Evolutionary conservation across 208 protist genomes (phyloP).

Genomic region (Lotmaria passim): DNA sequence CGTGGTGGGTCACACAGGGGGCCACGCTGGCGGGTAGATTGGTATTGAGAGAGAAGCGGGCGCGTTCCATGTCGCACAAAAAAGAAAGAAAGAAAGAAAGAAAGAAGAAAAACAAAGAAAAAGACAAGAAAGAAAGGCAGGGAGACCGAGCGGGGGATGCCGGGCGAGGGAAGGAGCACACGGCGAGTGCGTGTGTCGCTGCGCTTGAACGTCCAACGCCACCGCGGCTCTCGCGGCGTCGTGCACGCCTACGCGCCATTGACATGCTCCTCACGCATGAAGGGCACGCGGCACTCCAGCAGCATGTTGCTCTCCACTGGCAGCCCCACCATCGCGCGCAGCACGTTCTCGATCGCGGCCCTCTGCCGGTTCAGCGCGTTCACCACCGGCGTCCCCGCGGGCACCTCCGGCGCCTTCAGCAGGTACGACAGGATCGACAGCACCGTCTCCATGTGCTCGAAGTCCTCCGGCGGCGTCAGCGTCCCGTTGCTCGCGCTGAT

Average conservation of each 20-base stretch:
- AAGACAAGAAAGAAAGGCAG: background rate
- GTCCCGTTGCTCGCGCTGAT: constrained; percentile 35
- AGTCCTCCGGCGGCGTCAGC: constrained; percentile 43
- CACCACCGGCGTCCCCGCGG: constrained; percentile 94
- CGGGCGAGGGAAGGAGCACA: no score
- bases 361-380: constrained; percentile 98
- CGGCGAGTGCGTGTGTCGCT: no score
- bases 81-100: constrained; percentile 13
- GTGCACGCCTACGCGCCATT: constrained; percentile 21
- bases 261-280: constrained; percentile 42
- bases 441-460: constrained; percentile 92
- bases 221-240: background rate
- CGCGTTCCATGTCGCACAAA: constrained; percentile 6
- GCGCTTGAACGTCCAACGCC: no score
- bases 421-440: constrained; percentile 96
- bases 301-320: constrained; percentile 96
- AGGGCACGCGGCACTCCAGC: constrained; percentile 92
- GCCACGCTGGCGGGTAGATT: no score
- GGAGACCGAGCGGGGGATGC: no score
- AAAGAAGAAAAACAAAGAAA: constrained; percentile 15
- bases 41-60: no score
- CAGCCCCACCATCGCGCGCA: constrained; percentile 96
- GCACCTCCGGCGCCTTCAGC: constrained; percentile 96
- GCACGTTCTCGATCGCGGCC: constrained; percentile 94
- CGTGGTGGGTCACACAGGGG: constrained; percentile 28